phyloP scores from a whole-genome alignment of 495 filamentous ascomycete species.

The Pyronema omphalodes region DNA sequence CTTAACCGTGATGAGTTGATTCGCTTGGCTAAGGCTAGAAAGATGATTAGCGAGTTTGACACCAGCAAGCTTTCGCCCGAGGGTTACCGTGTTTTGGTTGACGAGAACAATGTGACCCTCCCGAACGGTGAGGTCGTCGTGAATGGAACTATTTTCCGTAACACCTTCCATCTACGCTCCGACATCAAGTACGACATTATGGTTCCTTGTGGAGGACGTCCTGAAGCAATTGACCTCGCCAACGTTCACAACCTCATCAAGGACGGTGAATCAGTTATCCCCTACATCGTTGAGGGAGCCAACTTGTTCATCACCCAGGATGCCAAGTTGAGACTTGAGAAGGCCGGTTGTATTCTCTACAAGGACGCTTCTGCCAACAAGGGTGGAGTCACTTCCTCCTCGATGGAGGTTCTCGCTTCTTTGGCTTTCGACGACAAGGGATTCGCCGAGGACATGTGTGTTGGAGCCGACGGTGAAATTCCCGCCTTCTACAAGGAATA shows the following conservation, averaged over 20 bases:
- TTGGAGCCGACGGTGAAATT: constrained; percentile 52
- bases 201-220: constrained; percentile 89
- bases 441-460: constrained; percentile 88
- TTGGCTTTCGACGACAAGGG: constrained; percentile 79
- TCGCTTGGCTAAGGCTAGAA: constrained; percentile 66
- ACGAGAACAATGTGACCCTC: constrained; percentile 69
- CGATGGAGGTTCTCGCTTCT: constrained; percentile 83
- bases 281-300: constrained; percentile 93
- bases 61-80: constrained; percentile 63
- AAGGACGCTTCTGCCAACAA: constrained; percentile 99
- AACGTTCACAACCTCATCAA: constrained; percentile 69
- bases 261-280: constrained; percentile 65
- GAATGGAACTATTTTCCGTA: constrained; percentile 91
- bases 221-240: constrained; percentile 87
- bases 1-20: constrained; percentile 67
- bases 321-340: constrained; percentile 83
- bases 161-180: constrained; percentile 80
- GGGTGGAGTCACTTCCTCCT: constrained; percentile 96
- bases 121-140: constrained; percentile 69
- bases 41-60: constrained; percentile 82
- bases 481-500: constrained; percentile 86
- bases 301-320: constrained; percentile 99
- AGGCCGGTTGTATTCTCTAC: constrained; percentile 81
- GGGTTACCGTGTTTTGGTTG: constrained; percentile 83
- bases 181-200: constrained; percentile 65